These are phyloP conservation scores for Hortiboletus flavorubellus DNA, from an alignment of 768 basidiomycete genomes.

Conservation along the genomic window DNA sequence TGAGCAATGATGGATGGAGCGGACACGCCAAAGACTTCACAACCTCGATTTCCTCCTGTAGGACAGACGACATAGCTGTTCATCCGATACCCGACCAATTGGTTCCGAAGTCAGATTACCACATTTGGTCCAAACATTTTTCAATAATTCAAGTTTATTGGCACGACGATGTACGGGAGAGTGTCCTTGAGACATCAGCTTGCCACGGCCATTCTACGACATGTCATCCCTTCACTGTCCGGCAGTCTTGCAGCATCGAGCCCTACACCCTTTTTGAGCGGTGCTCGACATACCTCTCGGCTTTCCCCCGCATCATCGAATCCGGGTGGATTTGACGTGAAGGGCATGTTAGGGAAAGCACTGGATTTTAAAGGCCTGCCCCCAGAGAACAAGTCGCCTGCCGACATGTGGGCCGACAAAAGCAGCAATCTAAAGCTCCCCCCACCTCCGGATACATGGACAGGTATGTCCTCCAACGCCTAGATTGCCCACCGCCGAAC, in stretches of 20 bases:
- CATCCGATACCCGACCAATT: constrained; percentile 27
- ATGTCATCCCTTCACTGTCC: neutral
- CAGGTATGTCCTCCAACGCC: constrained; percentile 34
- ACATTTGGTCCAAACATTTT: constrained; percentile 13
- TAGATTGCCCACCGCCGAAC: constrained; percentile 4
- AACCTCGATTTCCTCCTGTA: constrained; percentile 93
- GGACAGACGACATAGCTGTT: constrained; percentile 50
- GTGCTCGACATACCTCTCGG: constrained; percentile 10
- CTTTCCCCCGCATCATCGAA: constrained; percentile 5
- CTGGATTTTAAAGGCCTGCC: constrained; percentile 13
- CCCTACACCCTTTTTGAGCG: neutral
- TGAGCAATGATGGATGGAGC: constrained; percentile 9
- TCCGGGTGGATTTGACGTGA: constrained; percentile 4
- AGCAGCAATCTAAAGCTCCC: constrained; percentile 20
- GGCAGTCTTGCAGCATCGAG: neutral
- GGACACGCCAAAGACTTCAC: constrained; percentile 10
- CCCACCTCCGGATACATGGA: constrained; percentile 50
- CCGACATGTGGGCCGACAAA: constrained; percentile 36
- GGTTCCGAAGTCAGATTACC: constrained; percentile 17
- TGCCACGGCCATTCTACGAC: constrained; percentile 12
- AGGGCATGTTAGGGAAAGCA: constrained; percentile 13
- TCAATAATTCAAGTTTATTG: neutral
- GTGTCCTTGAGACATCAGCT: constrained; percentile 24
- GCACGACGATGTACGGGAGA: neutral
- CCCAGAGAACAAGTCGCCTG: constrained; percentile 26